A percentile compares a stretch with the other conserved stretches of the same genome.
phyloP scores from a whole-genome alignment of 1,139 yeast species.

The Nadsonia commutata region DNA sequence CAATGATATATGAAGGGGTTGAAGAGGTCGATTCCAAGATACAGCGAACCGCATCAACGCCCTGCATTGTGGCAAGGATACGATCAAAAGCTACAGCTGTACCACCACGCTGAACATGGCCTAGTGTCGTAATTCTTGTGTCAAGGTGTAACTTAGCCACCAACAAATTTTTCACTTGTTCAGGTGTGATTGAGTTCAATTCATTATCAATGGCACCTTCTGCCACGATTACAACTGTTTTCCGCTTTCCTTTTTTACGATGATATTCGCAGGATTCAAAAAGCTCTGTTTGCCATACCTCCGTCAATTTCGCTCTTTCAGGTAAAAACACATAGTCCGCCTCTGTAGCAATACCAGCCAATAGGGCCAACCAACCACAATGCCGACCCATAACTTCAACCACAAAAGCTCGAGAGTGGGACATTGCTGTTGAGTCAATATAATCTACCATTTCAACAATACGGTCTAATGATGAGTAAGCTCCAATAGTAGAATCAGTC shows the following conservation, averaged over 20 bases:
- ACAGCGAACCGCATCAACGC: conserved; percentile 94
- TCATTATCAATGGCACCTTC: conserved; percentile 91
- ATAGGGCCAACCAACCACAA: conserved; percentile 95
- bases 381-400: conserved; percentile 99
- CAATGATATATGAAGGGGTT: conserved; percentile 92
- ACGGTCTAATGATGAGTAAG: conserved; percentile 83
- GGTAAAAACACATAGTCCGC: conserved; percentile 93
- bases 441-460: conserved; percentile 88
- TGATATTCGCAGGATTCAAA: conserved; percentile 53
- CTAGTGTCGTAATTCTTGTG: conserved; percentile 86
- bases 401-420: conserved; percentile 94
- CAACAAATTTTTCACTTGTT: conserved; percentile 64
- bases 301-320: conserved; percentile 61
- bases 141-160: conserved; percentile 57
- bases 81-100: conserved; percentile 92
- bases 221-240: conserved; percentile 90
- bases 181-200: conserved; percentile 65
- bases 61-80: conserved; percentile 82
- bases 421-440: conserved; percentile 92
- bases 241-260: conserved; percentile 76
- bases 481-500: conserved; percentile 94
- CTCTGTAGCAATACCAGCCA: conserved; percentile 92
- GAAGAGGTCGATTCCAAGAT: conserved; percentile 78
- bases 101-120: conserved; percentile 98
- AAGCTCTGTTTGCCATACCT: conserved; percentile 58